These are phyloP conservation scores for Epichloe hybrida DNA, from an alignment of 2,329 filamentous ascomycete genomes.

Conservation along the genomic window DNA sequence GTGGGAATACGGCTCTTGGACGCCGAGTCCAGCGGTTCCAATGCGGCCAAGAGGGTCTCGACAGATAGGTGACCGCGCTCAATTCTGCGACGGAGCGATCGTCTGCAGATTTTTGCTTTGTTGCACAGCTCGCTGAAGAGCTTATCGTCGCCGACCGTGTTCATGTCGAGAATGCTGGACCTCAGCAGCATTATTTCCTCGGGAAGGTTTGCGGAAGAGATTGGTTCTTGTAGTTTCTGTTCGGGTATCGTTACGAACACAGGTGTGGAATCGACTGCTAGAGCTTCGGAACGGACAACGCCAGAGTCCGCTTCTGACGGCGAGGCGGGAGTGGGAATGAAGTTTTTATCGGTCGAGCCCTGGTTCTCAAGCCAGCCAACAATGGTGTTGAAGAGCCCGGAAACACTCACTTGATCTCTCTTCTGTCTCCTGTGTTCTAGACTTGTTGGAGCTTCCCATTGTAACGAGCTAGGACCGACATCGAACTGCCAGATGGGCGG, in stretches of 20 bases:
- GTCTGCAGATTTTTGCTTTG: slow-evolving; percentile 3
- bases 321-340: slow-evolving; percentile 5
- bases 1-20: slow-evolving; percentile 7
- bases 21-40: slow-evolving; percentile 11
- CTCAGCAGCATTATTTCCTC: slow-evolving; percentile 8
- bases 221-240: background rate
- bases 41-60: slow-evolving; percentile 4
- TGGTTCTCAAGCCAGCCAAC: slow-evolving; percentile 16
- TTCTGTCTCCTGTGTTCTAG: slow-evolving; percentile 14
- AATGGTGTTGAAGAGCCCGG: slow-evolving; percentile 14
- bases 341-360: slow-evolving; percentile 9
- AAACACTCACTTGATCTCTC: slow-evolving; percentile 8
- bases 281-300: slow-evolving; percentile 3
- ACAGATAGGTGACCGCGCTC: slow-evolving; percentile 6
- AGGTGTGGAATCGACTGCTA: background rate
- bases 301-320: background rate
- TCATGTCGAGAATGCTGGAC: slow-evolving; percentile 4
- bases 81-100: slow-evolving; percentile 7
- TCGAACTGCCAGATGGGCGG: slow-evolving; percentile 34
- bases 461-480: slow-evolving; percentile 32
- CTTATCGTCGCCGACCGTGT: background rate
- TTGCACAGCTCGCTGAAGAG: slow-evolving; percentile 5
- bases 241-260: background rate
- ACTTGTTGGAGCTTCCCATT: slow-evolving; percentile 36
- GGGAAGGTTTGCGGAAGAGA: background rate